Evolutionary conservation across 176 grass and related monocot species (phyloP).

Genomic region (Oryza meridionalis): DNA sequence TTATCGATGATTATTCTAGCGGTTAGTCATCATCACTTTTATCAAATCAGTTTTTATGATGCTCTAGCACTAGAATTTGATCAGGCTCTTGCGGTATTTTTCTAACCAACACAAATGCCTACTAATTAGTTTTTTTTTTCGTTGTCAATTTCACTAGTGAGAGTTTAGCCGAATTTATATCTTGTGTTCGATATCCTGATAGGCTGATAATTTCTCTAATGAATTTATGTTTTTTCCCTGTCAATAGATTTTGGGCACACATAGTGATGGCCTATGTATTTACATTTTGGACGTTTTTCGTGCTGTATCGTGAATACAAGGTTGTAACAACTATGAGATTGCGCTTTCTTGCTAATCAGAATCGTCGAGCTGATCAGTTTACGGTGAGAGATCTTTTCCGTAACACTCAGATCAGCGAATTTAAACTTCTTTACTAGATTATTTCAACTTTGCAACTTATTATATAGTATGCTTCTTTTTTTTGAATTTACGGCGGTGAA

Average conservation of each 20-base stretch:
- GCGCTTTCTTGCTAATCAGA: conserved; percentile 86
- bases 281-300: conserved; percentile 83
- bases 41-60: neutral
- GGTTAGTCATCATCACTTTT: conserved; percentile 1
- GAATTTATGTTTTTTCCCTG: conserved; percentile 22
- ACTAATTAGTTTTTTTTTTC: neutral
- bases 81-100: neutral
- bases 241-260: conserved; percentile 79
- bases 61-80: neutral
- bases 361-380: conserved; percentile 82
- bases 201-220: conserved; percentile 31
- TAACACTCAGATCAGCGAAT: neutral
- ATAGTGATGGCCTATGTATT: conserved; percentile 76
- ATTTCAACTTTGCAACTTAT: conserved; percentile 23
- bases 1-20: neutral
- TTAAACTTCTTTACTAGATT: neutral
- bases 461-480: neutral
- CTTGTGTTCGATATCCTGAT: neutral
- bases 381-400: conserved; percentile 61
- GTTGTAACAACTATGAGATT: conserved; percentile 83
- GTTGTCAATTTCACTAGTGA: neutral
- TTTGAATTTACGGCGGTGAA: conserved; percentile 3
- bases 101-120: conserved; percentile 10
- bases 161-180: conserved; percentile 21
- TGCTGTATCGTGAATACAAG: conserved; percentile 88